Base-by-base conservation (phyloP, 257 asterid genomes). In the Cruciata laevipes region DNA sequence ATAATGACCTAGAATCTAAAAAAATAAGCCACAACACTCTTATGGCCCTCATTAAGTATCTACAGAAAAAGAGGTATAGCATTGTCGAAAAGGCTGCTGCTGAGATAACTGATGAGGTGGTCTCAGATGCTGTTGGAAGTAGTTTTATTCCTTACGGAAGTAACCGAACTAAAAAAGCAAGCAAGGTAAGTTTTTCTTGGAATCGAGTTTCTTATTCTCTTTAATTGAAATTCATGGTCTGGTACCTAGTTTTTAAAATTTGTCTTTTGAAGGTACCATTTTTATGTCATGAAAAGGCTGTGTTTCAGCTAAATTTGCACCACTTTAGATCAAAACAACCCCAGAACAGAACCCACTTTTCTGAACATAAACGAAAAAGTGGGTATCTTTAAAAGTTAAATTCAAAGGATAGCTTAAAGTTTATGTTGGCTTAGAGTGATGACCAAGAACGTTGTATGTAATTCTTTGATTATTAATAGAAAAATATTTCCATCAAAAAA, bases 101-200 rank as follows among this genome's bases (percentile, higher is more conserved):
- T 14, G 99, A 94, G 83, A 95, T 96, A 78, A 90, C 99, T 65
- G 99, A 90, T 77, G 99, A 94, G 83, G 96, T 84, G 65, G 99
- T 94, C 82, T 94, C 95, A 74, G 95, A 90, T 85, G 97, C 90
- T 42, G 95, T 93, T 25, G 96, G 97, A 73, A 84, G 83, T 76
- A 84, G 72, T 76, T 86, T 85, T 75, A 83, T 74, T 74, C 76
- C 90, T 71, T 94, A 88, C 73, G 88, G 90, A 52, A 81, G 78
- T 78, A 77, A 67, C 70, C 88, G 95, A 58, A 69, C 80, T 33
- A 87, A 85, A 78, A 90, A 84, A 81, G 71, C 84, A 40, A 72
- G 44, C 78, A 90, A 88, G 88, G 99, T 88, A 82, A 71, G 74
- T n/a, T n/a, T n/a, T n/a, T n/a, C n/a, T n/a, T n/a, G n/a, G n/a